Evolutionary conservation across 1,284 basidiomycete genomes (phyloP).

Genomic region (Mycena sp.): DNA sequence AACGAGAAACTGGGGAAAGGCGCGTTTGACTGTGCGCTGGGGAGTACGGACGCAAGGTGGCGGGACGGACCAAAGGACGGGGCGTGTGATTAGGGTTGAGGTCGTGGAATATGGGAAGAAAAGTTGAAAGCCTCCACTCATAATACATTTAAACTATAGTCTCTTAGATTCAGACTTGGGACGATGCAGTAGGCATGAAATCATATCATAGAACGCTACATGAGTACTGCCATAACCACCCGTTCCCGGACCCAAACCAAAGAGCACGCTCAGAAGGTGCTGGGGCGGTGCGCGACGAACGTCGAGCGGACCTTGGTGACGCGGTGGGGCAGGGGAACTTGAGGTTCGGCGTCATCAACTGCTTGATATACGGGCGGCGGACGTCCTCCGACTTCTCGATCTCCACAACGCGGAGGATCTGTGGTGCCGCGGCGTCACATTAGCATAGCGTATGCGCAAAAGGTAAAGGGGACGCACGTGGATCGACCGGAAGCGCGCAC

Average conservation of each 20-base stretch:
- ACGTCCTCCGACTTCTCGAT: constrained; percentile 93
- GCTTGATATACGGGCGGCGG: constrained; percentile 97
- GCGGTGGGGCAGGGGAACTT: constrained; percentile 99
- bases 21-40: constrained; percentile 82
- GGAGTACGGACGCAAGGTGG: constrained; percentile 89
- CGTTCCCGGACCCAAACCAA: not conserved
- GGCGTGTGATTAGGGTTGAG: constrained; percentile 76
- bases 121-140: no score
- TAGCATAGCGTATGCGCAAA: constrained; percentile 1
- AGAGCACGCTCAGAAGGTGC: constrained; percentile 62
- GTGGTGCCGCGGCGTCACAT: not conserved
- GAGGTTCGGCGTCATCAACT: constrained; percentile 90
- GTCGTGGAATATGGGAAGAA: no score
- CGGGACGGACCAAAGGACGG: constrained; percentile 90
- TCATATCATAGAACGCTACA: no score
- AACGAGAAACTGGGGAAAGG: constrained; percentile 88
- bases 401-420: constrained; percentile 95
- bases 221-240: not conserved
- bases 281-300: constrained; percentile 78
- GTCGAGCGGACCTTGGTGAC: constrained; percentile 75
- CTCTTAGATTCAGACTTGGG: no score
- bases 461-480: constrained; percentile 68
- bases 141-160: no score
- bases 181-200: no score
- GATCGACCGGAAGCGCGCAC: constrained; percentile 98